Conservation (phyloP, 1,139 yeast species). For the Petasospora fabianii region DNA sequence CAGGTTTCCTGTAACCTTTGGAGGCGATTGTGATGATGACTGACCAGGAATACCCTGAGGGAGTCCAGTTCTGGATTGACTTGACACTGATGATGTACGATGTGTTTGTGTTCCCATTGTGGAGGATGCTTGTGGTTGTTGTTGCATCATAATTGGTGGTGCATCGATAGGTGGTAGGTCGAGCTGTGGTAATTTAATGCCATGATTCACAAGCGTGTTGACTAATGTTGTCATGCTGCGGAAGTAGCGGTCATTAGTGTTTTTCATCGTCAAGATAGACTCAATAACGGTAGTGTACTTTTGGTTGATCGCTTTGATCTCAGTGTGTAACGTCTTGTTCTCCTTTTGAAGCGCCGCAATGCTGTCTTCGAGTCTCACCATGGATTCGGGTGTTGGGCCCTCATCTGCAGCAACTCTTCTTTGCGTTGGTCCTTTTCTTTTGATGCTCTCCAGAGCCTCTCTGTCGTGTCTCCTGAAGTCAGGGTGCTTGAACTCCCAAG, state of each 20-base stretch:
- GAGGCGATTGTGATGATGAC: slow-evolving; percentile 15
- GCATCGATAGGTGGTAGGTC: slow-evolving; percentile 43
- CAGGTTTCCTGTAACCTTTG: slow-evolving; percentile 18
- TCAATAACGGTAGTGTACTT: slow-evolving; percentile 66
- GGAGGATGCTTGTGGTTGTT: slow-evolving; percentile 18
- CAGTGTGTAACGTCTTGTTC: slow-evolving; percentile 39
- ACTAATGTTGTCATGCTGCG: slow-evolving; percentile 48
- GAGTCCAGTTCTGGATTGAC: slow-evolving; percentile 4
- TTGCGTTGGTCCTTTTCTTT: slow-evolving; percentile 70
- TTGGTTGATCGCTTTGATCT: slow-evolving; percentile 43
- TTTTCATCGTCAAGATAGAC: slow-evolving; percentile 51
- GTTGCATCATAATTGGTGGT: slow-evolving; percentile 12
- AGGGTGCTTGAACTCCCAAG: slow-evolving; percentile 96
- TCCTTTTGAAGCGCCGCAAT: slow-evolving; percentile 42
- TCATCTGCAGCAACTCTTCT: slow-evolving; percentile 35
- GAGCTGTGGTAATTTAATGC: slow-evolving; percentile 63
- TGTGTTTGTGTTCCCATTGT: not conserved
- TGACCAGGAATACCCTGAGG: slow-evolving; percentile 1
- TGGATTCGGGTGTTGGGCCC: slow-evolving; percentile 21
- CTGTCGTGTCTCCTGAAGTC: slow-evolving; percentile 72
- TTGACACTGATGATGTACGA: slow-evolving; percentile 6
- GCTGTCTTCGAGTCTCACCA: slow-evolving; percentile 40
- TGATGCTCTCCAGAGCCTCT: slow-evolving; percentile 71
- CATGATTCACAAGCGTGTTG: slow-evolving; percentile 49
- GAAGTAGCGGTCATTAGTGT: slow-evolving; percentile 53